phyloP scores from a whole-genome alignment of 2,329 filamentous ascomycete genomes.

The Fonsecaea multimorphosa region DNA sequence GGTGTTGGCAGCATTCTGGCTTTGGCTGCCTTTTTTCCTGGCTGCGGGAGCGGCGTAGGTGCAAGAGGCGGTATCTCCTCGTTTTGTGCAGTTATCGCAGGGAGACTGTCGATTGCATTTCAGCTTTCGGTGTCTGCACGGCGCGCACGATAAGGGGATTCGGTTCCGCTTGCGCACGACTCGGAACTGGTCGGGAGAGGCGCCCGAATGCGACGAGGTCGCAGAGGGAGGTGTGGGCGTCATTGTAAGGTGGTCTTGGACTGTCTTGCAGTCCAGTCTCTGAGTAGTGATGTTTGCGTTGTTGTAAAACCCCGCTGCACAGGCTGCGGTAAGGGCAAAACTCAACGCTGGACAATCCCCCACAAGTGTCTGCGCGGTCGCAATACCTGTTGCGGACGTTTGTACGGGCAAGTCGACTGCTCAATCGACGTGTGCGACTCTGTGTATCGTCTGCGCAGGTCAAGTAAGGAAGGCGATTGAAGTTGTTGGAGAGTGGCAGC shows the following conservation, averaged over 20 bases:
- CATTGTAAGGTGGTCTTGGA: slow-evolving; percentile 54
- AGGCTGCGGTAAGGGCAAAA: background rate
- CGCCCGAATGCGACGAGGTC: slow-evolving; percentile 72
- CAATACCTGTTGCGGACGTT: background rate
- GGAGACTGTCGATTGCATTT: slow-evolving; percentile 93
- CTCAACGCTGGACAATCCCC: background rate
- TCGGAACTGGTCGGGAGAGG: slow-evolving; percentile 84
- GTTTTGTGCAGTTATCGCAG: slow-evolving; percentile 93
- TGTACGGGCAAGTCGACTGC: background rate
- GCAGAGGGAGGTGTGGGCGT: slow-evolving; percentile 79
- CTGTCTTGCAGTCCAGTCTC: slow-evolving; percentile 1
- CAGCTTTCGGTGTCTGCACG: slow-evolving; percentile 88
- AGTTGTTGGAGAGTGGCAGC: slow-evolving; percentile 18
- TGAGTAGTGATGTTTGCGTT: slow-evolving; percentile 4
- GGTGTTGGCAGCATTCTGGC: slow-evolving; percentile 59
- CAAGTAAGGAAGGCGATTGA: background rate
- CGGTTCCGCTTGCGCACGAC: slow-evolving; percentile 91
- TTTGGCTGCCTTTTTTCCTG: slow-evolving; percentile 70
- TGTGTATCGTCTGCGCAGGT: background rate
- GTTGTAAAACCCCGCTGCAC: slow-evolving; percentile 10
- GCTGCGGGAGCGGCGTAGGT: slow-evolving; percentile 76
- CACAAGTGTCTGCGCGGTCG: background rate
- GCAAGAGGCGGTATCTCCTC: slow-evolving; percentile 79
- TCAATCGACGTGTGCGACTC: slow-evolving; percentile 2
- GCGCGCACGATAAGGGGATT: slow-evolving; percentile 87